A percentile compares a stretch with the other conserved stretches of the same genome.
These are phyloP conservation scores for Nyctanthes arbortristis DNA, from an alignment of 257 asterid species.

Conservation along the genomic window DNA sequence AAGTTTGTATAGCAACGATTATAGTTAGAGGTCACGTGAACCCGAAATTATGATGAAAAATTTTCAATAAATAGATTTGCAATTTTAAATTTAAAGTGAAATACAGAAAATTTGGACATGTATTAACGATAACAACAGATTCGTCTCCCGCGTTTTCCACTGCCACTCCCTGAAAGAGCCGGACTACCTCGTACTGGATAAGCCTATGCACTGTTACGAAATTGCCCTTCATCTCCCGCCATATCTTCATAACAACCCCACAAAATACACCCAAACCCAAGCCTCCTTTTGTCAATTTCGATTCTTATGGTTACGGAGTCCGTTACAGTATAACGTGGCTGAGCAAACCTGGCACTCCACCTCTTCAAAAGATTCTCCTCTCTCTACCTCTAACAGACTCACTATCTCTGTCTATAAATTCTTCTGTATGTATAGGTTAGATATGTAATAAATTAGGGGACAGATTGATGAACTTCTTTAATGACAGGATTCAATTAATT, in stretches of 20 bases:
- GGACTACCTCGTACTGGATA: background rate
- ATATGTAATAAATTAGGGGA: too few species aligned
- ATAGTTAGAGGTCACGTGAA: too few species aligned
- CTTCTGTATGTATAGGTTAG: background rate
- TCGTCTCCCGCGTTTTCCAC: slow-evolving; percentile 37
- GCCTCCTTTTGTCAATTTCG: slow-evolving; percentile 20
- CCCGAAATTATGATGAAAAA: too few species aligned
- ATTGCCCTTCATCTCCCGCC: slow-evolving; percentile 16
- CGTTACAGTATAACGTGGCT: slow-evolving; percentile 35
- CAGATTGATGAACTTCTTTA: too few species aligned
- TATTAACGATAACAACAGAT: slow-evolving; percentile 21
- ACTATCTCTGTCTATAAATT: too few species aligned
- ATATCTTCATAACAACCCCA: background rate
- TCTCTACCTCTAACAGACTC: slow-evolving; percentile 18
- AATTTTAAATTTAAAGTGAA: too few species aligned
- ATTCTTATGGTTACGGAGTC: slow-evolving; percentile 21
- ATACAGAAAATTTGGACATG: slow-evolving; percentile 25
- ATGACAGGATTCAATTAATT: slow-evolving; percentile 16
- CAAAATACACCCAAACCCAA: background rate
- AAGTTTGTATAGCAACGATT: too few species aligned
- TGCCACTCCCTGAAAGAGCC: slow-evolving; percentile 15
- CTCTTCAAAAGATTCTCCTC: slow-evolving; percentile 23
- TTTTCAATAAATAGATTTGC: too few species aligned
- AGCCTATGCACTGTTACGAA: slow-evolving; percentile 9
- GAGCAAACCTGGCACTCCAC: slow-evolving; percentile 7